Conservation (phyloP, 2,329 filamentous ascomycete species). For the Ascochyta clinopodiicola region DNA sequence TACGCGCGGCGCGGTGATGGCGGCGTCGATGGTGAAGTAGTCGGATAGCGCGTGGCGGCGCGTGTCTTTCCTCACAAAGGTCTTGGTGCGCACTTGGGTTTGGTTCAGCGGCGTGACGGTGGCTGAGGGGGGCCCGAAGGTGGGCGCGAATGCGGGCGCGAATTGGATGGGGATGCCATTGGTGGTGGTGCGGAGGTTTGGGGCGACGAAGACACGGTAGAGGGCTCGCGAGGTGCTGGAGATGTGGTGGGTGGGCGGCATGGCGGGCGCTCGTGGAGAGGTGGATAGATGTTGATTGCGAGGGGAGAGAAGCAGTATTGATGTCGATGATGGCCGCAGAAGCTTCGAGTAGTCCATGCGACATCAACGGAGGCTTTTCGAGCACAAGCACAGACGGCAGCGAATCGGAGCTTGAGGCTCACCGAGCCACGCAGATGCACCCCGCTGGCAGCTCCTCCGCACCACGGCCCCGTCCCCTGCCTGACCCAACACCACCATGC, state of each 20-base stretch:
- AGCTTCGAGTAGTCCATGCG: constrained; percentile 1
- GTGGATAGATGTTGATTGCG: not conserved
- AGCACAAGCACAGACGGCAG: constrained; percentile 14
- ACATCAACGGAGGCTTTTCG: constrained; percentile 22
- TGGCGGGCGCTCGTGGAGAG: constrained; percentile 9
- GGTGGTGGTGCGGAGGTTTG: constrained; percentile 33
- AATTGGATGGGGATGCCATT: constrained; percentile 27
- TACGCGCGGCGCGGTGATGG: constrained; percentile 56
- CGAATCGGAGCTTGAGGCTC: constrained; percentile 21
- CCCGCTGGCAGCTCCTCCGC: constrained; percentile 20
- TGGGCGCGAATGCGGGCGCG: constrained; percentile 24
- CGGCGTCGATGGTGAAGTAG: constrained; percentile 55
- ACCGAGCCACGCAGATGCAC: not conserved
- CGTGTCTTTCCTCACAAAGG: constrained; percentile 34
- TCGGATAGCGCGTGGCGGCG: constrained; percentile 48
- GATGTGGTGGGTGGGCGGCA: constrained; percentile 44
- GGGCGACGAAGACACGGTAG: constrained; percentile 53
- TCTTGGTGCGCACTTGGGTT: constrained; percentile 27
- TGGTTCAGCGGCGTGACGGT: constrained; percentile 17
- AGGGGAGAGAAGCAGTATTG: not conserved
- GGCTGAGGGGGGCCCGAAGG: constrained; percentile 11
- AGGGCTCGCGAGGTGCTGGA: constrained; percentile 49
- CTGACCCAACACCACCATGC: constrained; percentile 28
- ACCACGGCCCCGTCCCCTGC: constrained; percentile 1
- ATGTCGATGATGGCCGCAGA: not conserved